Evolutionary conservation across 768 basidiomycete species (phyloP), one percentile per base, ranked within the genome.

Genomic region (Tephrocybe sp.): DNA sequence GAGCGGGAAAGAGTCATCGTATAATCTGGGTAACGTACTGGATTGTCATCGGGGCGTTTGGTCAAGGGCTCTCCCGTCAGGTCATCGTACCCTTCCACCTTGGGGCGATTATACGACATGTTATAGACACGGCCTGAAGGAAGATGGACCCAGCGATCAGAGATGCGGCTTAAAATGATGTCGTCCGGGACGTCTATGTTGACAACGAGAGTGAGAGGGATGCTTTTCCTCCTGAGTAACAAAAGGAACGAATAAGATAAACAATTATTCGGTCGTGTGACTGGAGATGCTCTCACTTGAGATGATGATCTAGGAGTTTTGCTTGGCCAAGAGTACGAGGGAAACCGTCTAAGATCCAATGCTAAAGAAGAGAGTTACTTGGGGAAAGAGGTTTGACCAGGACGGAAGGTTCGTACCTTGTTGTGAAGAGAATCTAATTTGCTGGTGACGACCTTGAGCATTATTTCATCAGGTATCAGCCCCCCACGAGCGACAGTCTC

Each of bases 291-390:
- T 67, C 81, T 33, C 57, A 88, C 88, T 77, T 77, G 45, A 95
- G 79, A 67, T 91, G 81, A 17, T 75, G 72, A 69, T 95, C 88
- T 8, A 96, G 76, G 39, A 93, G 74, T 64, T 83, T 74, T 3
- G 87, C 92, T 67, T 96, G 93, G n/a, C 77, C 81, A 1, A 93
- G 70, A 10, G 93, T 96, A 32, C 93, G 85, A 45, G 94, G 94
- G 62, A 96, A 95, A 24, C 94, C 94, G 58, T 96, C 94, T 38
- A 95, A 67, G 56, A 96, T 88, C 93, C 93, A 95, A 62, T 90
- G 86, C 89, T 93, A 50, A 44, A 54, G 42, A 20, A 1, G 20
- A 37, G 14, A 47, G 49, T 40, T 47, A 53, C 8, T 36, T 36
- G 15, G 34, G 15, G 24, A 32, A 39, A 41, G 37, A 11, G 18